These are phyloP conservation scores for Bacidia rubella DNA, from an alignment of 495 filamentous ascomycete species.

Conservation along the genomic window DNA sequence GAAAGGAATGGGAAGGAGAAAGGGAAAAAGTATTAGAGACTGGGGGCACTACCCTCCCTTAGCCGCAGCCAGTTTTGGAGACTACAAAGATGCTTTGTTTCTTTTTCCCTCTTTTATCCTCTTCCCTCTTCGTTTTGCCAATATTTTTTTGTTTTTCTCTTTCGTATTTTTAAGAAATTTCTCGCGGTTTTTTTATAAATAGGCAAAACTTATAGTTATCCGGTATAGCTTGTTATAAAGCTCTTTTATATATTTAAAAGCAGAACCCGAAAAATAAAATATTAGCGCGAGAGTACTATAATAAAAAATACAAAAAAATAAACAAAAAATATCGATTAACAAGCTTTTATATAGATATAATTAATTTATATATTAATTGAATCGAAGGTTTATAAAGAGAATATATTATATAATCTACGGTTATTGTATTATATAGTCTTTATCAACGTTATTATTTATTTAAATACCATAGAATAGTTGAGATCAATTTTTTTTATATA, in stretches of 20 bases:
- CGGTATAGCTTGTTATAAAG: background rate
- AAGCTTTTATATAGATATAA: background rate
- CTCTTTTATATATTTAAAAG: too few species aligned
- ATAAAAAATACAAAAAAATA: background rate
- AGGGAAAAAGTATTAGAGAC: too few species aligned
- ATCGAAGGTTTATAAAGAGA: background rate
- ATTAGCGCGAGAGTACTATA: background rate
- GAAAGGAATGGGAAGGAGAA: too few species aligned
- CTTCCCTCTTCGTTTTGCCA: too few species aligned
- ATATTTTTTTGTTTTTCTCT: too few species aligned
- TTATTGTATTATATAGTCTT: background rate
- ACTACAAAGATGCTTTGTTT: too few species aligned
- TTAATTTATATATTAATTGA: background rate
- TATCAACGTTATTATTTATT: background rate
- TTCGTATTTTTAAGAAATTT: too few species aligned
- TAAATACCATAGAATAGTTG: background rate
- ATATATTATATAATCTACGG: background rate
- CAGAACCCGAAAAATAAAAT: background rate
- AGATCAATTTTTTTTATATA: background rate
- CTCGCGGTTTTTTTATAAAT: too few species aligned
- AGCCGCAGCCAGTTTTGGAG: too few species aligned
- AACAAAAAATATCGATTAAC: background rate
- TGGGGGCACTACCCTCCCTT: too few species aligned
- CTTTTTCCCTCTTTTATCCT: too few species aligned
- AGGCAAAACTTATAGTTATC: background rate